phyloP scores from a whole-genome alignment of 805 yeast genomes.

The Wickerhamiella bombiphila region DNA sequence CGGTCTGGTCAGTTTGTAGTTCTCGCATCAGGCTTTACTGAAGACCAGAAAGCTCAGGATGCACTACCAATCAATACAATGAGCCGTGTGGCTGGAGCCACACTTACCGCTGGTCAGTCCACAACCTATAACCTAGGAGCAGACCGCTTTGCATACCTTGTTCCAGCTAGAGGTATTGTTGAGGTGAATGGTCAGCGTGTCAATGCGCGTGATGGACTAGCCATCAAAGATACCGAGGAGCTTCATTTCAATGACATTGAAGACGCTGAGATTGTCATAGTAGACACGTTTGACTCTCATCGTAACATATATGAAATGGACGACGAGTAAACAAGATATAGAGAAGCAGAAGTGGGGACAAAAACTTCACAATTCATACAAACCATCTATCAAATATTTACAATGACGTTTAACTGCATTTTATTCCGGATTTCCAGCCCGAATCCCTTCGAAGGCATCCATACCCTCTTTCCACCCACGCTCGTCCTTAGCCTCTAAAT shows the following conservation, averaged over 20 bases:
- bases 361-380: neutral
- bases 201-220: conserved; percentile 12
- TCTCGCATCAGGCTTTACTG: conserved; percentile 11
- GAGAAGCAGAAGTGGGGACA: neutral
- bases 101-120: conserved; percentile 5
- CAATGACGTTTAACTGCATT: no score
- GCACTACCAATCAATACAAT: conserved; percentile 12
- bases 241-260: conserved; percentile 6
- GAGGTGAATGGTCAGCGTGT: conserved; percentile 10
- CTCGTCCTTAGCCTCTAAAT: conserved; percentile 29
- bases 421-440: neutral
- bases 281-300: no score
- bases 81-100: conserved; percentile 10
- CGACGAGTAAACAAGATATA: neutral
- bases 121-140: conserved; percentile 8
- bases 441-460: conserved; percentile 15
- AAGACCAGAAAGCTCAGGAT: conserved; percentile 7
- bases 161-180: conserved; percentile 7
- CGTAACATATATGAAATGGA: no score
- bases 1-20: conserved; percentile 5
- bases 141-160: conserved; percentile 12
- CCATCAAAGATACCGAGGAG: conserved; percentile 8
- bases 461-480: conserved; percentile 21
- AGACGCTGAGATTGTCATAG: conserved; percentile 7
- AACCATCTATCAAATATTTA: no score